Evolutionary conservation across 2,329 filamentous ascomycete genomes (phyloP).

Genomic region (Aureobasidium namibiae): DNA sequence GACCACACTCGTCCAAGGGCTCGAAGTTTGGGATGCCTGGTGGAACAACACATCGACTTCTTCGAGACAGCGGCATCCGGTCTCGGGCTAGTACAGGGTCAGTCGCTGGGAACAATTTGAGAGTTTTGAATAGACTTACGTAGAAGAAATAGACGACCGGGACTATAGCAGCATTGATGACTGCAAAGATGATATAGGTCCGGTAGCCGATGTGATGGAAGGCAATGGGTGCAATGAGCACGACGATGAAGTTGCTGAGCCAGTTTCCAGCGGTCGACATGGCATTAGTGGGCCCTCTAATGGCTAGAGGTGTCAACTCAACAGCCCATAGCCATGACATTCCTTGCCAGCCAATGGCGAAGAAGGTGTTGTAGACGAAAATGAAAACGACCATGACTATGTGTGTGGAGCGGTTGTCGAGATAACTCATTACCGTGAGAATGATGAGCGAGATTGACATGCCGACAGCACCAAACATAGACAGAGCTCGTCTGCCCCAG

Average conservation of each 20-base stretch:
- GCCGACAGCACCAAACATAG: constrained; percentile 26
- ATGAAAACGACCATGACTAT: constrained; percentile 61
- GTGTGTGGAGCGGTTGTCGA: constrained; percentile 43
- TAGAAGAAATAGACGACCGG: not conserved
- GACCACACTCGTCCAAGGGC: constrained; percentile 41
- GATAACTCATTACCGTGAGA: constrained; percentile 30
- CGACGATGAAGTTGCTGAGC: constrained; percentile 46
- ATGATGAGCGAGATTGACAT: constrained; percentile 38
- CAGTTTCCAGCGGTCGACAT: constrained; percentile 54
- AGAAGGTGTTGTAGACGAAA: constrained; percentile 56
- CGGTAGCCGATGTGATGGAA: constrained; percentile 21
- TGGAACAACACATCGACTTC: constrained; percentile 63
- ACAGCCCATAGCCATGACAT: constrained; percentile 57
- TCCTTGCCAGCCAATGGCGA: constrained; percentile 52
- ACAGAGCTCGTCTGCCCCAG: constrained; percentile 26
- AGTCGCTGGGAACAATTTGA: not conserved
- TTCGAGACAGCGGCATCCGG: constrained; percentile 49
- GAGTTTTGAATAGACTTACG: not conserved
- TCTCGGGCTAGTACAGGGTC: constrained; percentile 42
- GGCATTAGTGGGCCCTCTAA: constrained; percentile 56
- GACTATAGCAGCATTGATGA: constrained; percentile 27
- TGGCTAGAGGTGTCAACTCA: constrained; percentile 50
- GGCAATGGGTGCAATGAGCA: constrained; percentile 19
- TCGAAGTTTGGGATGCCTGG: constrained; percentile 34
- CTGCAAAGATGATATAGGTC: constrained; percentile 30